Percentiles rank a stretch among this genome's conserved stretches.
phyloP scores from a whole-genome alignment of 2,329 filamentous ascomycete species.

The Hirsutella thompsonii region DNA sequence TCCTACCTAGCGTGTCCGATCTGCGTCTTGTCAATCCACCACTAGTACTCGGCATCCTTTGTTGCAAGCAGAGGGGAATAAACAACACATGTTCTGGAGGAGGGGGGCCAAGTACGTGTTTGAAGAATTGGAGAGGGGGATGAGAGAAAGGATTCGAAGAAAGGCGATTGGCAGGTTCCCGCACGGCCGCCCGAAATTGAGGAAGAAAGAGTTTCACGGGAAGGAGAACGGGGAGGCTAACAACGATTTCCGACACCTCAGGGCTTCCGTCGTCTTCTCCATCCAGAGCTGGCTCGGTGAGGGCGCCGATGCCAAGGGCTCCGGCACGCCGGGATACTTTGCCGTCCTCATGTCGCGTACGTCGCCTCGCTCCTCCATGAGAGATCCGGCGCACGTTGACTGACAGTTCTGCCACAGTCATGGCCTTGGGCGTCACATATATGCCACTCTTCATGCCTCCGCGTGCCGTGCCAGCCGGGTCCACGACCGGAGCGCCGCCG shows the following conservation, averaged over 20 bases:
- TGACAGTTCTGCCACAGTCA: constrained; percentile 26
- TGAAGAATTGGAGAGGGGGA: too few species aligned
- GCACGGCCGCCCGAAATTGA: background rate
- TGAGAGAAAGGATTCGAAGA: too few species aligned
- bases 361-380: constrained; percentile 17
- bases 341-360: constrained; percentile 67
- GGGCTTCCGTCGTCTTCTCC: constrained; percentile 62
- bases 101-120: too few species aligned
- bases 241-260: constrained; percentile 15
- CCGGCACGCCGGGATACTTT: constrained; percentile 56
- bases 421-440: constrained; percentile 43
- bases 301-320: constrained; percentile 51
- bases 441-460: constrained; percentile 37
- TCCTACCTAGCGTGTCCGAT: constrained; percentile 2
- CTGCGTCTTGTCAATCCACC: too few species aligned
- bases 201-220: background rate
- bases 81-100: too few species aligned
- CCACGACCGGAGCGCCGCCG: constrained; percentile 19
- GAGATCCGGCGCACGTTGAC: background rate
- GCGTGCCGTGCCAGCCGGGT: constrained; percentile 10
- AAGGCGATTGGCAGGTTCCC: background rate
- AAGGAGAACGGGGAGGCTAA: background rate
- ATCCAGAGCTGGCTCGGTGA: constrained; percentile 68
- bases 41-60: too few species aligned
- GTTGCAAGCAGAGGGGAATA: too few species aligned